Base-by-base conservation (phyloP, 768 basidiomycete genomes). In the Mycena galopus region DNA sequence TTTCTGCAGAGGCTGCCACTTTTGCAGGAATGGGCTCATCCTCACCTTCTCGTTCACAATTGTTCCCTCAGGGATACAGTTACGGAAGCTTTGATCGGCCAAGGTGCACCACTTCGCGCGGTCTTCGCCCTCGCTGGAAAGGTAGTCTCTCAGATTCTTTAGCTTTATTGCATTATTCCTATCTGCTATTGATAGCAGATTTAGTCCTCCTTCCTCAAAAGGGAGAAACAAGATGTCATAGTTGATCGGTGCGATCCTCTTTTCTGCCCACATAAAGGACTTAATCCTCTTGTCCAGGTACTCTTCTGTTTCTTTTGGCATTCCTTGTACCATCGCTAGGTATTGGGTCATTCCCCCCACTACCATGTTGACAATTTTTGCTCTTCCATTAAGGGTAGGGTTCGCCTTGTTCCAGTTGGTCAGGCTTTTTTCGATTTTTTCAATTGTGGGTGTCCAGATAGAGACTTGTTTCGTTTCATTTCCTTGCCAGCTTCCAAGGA, bases 71-170 rank as follows among this genome's bases (percentile, higher is more conserved):
- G 33, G 33, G 12, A 6, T 35, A 6, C 33, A n/a, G 6, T 12
- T 35, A 6, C 7, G 6, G 12, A 35, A 35, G 6, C 33, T 35
- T 12, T 12, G 33, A 12, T 84, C 81, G 21, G 81, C 80, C 0
- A 82, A 55, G 1, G n/a, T 8, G 2, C 80, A 77, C 82, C 83
- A 83, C n/a, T 67, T 27, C 11, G 82, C 80, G 6, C 79, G 37
- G 0, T 75, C 27, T 0, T 61, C 29, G n/a, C 65, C 70, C 14
- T 76, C 35, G 0, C 17, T 42, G 39, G 62, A 33, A 0, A 81
- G 76, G 71, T 80, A 83, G 35, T 61, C 12, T 53, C 79, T 78
- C 0, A 81, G 32, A 60, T 74, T 78, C 56, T 74, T 81, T 0
- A 79, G 3, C 51, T 8, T 11, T 67, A 81, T 81, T 0, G 81